These are phyloP conservation scores for Crotalaria pallida DNA, from an alignment of 306 rosid genomes.

Conservation along the genomic window DNA sequence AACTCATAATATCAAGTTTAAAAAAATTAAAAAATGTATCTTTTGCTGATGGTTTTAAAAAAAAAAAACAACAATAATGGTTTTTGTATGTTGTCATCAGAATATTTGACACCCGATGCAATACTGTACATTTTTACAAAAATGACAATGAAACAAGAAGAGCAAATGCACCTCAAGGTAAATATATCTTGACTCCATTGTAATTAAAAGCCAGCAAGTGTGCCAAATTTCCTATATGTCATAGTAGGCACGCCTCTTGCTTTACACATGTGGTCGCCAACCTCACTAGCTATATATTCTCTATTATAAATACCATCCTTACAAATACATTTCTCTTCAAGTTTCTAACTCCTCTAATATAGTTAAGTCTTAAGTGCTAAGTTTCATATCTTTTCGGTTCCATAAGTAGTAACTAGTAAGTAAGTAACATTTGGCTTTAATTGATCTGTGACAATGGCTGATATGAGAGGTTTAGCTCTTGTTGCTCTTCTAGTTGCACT, in stretches of 20 bases:
- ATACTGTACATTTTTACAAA: too few relatives aligned
- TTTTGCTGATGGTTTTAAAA: too few relatives aligned
- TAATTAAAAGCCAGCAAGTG: slow-evolving; percentile 10
- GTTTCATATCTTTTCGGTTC: background rate
- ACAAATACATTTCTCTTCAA: background rate
- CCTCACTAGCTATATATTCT: slow-evolving; percentile 5
- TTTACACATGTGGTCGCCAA: slow-evolving; percentile 19
- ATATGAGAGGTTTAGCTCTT: slow-evolving; percentile 21
- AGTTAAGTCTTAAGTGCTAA: background rate
- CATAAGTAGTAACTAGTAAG: background rate
- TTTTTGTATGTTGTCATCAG: too few relatives aligned
- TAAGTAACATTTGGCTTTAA: background rate
- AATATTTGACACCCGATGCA: too few relatives aligned
- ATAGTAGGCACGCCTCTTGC: background rate
- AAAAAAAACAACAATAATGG: too few relatives aligned
- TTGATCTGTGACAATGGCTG: slow-evolving; percentile 13
- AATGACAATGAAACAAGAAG: background rate
- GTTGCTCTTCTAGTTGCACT: slow-evolving; percentile 38
- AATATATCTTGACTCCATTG: background rate
- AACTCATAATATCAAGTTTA: too few relatives aligned
- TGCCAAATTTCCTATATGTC: slow-evolving; percentile 30
- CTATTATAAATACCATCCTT: slow-evolving; percentile 31
- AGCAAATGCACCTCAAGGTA: background rate
- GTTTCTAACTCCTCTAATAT: background rate
- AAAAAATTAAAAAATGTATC: too few relatives aligned